phyloP scores from a whole-genome alignment of 1,284 basidiomycete genomes.

The Puccinia triticina region DNA sequence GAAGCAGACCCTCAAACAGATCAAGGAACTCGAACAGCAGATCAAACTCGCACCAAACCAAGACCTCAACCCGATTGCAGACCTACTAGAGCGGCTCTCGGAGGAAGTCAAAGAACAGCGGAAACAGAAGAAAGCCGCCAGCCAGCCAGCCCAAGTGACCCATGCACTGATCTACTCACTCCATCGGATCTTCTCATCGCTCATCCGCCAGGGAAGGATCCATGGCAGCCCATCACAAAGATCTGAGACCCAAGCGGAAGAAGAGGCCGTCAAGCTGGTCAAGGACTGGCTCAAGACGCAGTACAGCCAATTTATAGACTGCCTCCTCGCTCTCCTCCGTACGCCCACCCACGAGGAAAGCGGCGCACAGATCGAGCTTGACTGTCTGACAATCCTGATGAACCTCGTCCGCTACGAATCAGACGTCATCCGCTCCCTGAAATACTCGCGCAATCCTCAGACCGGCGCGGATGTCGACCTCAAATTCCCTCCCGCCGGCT shows the following conservation, averaged over 20 bases:
- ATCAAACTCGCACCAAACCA: constrained; percentile 31
- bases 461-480: not conserved
- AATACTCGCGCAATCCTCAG: not conserved
- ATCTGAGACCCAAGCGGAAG: constrained; percentile 14
- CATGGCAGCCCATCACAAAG: constrained; percentile 58
- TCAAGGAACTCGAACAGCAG: constrained; percentile 13
- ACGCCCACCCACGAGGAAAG: constrained; percentile 52
- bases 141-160: constrained; percentile 61
- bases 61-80: constrained; percentile 73
- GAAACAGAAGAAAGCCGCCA: constrained; percentile 59
- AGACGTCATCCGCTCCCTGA: not conserved
- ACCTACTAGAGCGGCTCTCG: constrained; percentile 68
- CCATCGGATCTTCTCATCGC: constrained; percentile 75
- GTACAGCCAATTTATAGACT: constrained; percentile 54
- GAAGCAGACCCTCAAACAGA: constrained; percentile 30
- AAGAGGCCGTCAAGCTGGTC: constrained; percentile 54
- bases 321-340: constrained; percentile 53
- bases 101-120: constrained; percentile 52
- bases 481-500: constrained; percentile 62
- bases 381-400: constrained; percentile 41
- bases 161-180: constrained; percentile 79
- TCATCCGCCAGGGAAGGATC: constrained; percentile 69
- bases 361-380: constrained; percentile 53
- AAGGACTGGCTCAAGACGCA: constrained; percentile 56
- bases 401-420: constrained; percentile 32